Evolutionary conservation across 2,329 filamentous ascomycete genomes (phyloP).

Genomic region (Apiospora hydei): DNA sequence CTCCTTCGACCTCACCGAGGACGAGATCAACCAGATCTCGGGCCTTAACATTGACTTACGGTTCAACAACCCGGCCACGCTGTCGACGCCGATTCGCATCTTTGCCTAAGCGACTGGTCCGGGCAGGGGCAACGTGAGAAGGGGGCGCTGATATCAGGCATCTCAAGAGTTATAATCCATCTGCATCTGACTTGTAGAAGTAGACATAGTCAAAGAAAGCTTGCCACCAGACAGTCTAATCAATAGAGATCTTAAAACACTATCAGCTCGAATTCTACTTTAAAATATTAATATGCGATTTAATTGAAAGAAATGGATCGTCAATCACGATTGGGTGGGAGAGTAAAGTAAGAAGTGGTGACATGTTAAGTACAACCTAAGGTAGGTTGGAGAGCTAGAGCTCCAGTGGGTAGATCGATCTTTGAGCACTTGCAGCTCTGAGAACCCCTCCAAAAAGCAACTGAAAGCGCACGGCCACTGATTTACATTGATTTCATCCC

Average conservation of each 20-base stretch:
- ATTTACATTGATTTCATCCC: slow-evolving; percentile 17
- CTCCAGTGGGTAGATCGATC: background rate
- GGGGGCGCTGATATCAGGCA: background rate
- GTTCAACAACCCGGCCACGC: slow-evolving; percentile 60
- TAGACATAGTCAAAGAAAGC: background rate
- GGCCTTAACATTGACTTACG: slow-evolving; percentile 57
- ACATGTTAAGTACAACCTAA: too few relatives aligned
- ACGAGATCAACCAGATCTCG: slow-evolving; percentile 63
- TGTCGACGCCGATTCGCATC: slow-evolving; percentile 38
- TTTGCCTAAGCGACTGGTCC: slow-evolving; percentile 35
- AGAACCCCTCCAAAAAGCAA: background rate
- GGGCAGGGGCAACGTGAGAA: background rate
- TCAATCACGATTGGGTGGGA: background rate
- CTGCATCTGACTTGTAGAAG: background rate
- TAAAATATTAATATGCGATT: too few relatives aligned
- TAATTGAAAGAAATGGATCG: background rate
- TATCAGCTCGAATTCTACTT: background rate
- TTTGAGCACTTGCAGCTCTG: background rate
- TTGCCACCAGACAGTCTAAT: background rate
- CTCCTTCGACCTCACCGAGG: slow-evolving; percentile 58
- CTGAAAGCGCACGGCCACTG: slow-evolving; percentile 19
- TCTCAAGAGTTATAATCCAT: background rate
- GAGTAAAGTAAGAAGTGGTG: too few relatives aligned
- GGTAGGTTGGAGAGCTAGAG: background rate
- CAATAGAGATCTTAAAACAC: background rate